Evolutionary conservation across 2,329 filamentous ascomycete species (phyloP), one percentile per base, ranked within the genome.

Genomic region (Claviceps quebecensis): DNA sequence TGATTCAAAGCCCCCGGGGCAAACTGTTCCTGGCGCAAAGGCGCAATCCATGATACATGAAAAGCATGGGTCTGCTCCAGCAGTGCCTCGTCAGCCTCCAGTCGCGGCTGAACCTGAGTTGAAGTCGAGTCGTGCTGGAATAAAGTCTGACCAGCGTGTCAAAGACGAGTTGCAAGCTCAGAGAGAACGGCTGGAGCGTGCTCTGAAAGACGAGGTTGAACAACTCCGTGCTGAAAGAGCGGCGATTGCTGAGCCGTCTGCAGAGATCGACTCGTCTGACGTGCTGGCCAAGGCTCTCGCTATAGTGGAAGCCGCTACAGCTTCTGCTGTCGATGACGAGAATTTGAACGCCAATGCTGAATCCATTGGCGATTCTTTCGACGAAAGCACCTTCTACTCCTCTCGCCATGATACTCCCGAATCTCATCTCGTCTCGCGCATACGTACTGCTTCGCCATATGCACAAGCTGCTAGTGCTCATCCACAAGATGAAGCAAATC

Each of bases 341-440:
- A 74, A 68, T 58, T 60, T 68, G 53, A 58, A 59, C 67, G 69
- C 72, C 73, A 76, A 83, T 67, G 74, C 73, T 62, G 80, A 81
- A 65, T 76, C 70, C 57, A 69, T 78, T 63, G 86, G 76, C 76
- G 87, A 91, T 67, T 93, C 87, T 38, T 87, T 89, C 70, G 89
- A 96, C 69, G 85, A 94, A 65, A 89, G 94, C 63, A 93, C 89
- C 41, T 95, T 95, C 68, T 96, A 97, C 73, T 96, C 91, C 58
- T 96, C 90, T 69, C 87, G 85, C 71, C 84, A 90, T 72, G 86
- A 90, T 65, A 95, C 89, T 56, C 78, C 79, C 54, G 74, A 79
- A 52, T 75, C 73, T 34, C 71, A 69, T 48, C 68, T 71, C 53
- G 70, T 71, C 40, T 69, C 73, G 29, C 71, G 70, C 53, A 60